Evolutionary conservation across 352 stramenopile species (phyloP).

Genomic region (Globisporangium barbulae): DNA sequence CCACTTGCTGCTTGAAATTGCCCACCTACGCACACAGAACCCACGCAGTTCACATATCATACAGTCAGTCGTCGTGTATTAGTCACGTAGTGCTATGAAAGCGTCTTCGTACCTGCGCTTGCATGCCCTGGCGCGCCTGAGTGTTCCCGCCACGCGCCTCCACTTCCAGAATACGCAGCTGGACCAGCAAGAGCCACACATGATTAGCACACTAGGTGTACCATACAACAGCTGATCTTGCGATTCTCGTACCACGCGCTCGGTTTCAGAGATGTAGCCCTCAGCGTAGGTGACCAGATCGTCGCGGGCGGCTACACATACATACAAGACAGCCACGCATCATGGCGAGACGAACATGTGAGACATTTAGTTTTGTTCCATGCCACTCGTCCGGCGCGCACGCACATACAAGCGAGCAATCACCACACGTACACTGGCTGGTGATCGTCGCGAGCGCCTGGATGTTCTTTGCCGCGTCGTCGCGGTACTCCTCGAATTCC

Average conservation of each 20-base stretch:
- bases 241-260: conserved; percentile 48
- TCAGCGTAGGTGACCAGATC: conserved; percentile 49
- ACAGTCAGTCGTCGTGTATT: background rate
- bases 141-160: conserved; percentile 71
- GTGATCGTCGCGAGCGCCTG: conserved; percentile 44
- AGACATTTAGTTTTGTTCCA: background rate
- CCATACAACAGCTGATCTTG: background rate
- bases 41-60: background rate
- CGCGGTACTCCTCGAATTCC: conserved; percentile 78
- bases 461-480: conserved; percentile 65
- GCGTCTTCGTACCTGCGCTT: conserved; percentile 41
- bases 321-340: background rate
- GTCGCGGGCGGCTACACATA: conserved; percentile 30
- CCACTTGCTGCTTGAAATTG: conserved; percentile 73
- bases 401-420: background rate
- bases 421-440: conserved; percentile 15
- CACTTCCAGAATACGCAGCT: conserved; percentile 79
- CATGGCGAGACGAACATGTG: background rate
- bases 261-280: conserved; percentile 65
- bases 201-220: background rate
- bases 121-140: conserved; percentile 79
- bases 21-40: conserved; percentile 31
- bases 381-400: background rate
- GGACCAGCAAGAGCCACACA: conserved; percentile 4
- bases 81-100: background rate